Evolutionary conservation across 2,329 filamentous ascomycete genomes (phyloP).

Genomic region (Alternaria arbusti): DNA sequence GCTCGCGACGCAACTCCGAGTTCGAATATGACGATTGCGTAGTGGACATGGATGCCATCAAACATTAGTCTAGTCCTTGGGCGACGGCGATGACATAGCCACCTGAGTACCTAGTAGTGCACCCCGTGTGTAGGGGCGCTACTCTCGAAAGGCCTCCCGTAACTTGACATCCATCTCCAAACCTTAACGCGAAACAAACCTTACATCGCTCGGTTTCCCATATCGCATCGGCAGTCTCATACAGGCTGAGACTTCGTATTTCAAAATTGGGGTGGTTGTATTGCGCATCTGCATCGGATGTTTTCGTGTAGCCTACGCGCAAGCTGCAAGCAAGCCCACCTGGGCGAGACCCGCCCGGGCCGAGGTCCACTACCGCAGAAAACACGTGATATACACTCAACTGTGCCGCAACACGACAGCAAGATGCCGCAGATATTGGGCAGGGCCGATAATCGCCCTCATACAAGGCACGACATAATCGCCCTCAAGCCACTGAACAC

Average conservation of each 20-base stretch:
- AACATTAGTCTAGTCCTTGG: neutral
- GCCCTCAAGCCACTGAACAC: neutral
- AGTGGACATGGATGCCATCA: neutral
- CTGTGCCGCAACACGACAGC: neutral
- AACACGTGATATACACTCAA: neutral
- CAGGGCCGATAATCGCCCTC: neutral
- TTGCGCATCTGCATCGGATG: neutral
- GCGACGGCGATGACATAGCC: neutral
- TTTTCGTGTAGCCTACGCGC: neutral
- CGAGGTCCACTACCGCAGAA: neutral
- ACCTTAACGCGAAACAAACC: neutral
- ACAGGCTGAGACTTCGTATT: neutral
- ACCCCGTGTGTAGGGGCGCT: neutral
- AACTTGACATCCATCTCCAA: neutral
- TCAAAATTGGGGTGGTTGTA: neutral
- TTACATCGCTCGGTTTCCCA: neutral
- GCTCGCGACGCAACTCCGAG: neutral
- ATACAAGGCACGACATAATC: neutral
- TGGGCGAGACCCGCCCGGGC: neutral
- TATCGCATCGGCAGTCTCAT: neutral
- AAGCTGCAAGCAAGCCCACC: neutral
- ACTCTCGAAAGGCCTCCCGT: neutral
- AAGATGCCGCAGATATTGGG: neutral
- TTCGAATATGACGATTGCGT: neutral
- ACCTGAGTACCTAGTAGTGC: neutral